Conservation (phyloP, 768 basidiomycete species). For the Hericium alpestre region DNA sequence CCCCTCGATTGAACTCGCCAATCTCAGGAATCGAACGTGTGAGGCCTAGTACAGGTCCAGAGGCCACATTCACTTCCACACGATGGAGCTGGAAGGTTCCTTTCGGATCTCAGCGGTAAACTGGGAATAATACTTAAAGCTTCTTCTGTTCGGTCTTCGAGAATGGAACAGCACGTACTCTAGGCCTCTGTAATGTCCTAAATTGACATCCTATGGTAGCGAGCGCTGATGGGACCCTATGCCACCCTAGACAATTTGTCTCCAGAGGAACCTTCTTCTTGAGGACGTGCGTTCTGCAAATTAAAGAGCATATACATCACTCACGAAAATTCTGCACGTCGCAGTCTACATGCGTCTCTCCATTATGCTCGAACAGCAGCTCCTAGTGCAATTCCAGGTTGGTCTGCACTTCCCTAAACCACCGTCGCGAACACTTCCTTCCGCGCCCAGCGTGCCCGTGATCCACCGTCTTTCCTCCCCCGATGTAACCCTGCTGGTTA, state of each 20-base stretch:
- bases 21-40: no score
- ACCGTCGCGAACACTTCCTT: conserved; percentile 14
- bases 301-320: conserved; percentile 31
- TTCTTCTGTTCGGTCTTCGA: conserved; percentile 39
- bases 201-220: conserved; percentile 5
- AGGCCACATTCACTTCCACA: no score
- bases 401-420: conserved; percentile 31
- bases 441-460: not conserved
- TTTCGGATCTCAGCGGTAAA: no score
- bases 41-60: no score
- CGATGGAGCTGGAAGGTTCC: no score
- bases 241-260: conserved; percentile 14
- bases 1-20: no score
- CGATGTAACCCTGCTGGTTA: no score
- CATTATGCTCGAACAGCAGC: conserved; percentile 48
- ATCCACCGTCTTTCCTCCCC: conserved; percentile 7
- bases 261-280: conserved; percentile 52
- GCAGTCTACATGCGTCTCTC: conserved; percentile 46
- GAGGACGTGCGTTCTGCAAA: conserved; percentile 31
- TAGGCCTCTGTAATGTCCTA: not conserved
- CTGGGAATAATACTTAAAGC: no score
- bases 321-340: conserved; percentile 41
- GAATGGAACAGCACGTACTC: conserved; percentile 38
- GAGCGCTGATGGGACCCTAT: not conserved
- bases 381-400: conserved; percentile 41